Conservation (phyloP, 108 stramenopile genomes). For the Stephanodiscus minutulus region DNA sequence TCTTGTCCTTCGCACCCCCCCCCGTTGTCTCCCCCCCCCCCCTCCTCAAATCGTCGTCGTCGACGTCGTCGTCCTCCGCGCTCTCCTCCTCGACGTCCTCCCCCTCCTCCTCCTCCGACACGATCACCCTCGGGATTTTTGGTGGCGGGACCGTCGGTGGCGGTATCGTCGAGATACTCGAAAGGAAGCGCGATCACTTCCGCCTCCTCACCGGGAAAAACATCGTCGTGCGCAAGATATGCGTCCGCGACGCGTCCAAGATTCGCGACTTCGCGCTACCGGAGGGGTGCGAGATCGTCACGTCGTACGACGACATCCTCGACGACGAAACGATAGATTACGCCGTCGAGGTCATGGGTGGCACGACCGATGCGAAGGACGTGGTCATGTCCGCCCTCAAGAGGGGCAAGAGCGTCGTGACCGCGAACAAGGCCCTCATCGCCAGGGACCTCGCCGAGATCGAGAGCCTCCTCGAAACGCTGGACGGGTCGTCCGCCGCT, state of each 20-base stretch:
- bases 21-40: not conserved
- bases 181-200: slow-evolving; percentile 66
- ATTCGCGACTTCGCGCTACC: slow-evolving; percentile 83
- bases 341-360: slow-evolving; percentile 96
- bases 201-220: slow-evolving; percentile 69
- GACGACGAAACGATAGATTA: slow-evolving; percentile 86
- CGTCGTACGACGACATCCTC: slow-evolving; percentile 82
- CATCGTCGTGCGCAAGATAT: slow-evolving; percentile 68
- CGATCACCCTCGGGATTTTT: slow-evolving; percentile 81
- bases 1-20: not conserved
- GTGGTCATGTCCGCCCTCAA: slow-evolving; percentile 76
- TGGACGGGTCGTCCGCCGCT: slow-evolving; percentile 34
- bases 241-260: slow-evolving; percentile 78
- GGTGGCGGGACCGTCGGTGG: slow-evolving; percentile 96
- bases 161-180: slow-evolving; percentile 93
- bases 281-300: slow-evolving; percentile 69
- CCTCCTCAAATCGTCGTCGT: slow-evolving; percentile 10
- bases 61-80: not conserved
- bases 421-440: slow-evolving; percentile 97
- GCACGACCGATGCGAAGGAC: slow-evolving; percentile 89
- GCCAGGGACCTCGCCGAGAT: slow-evolving; percentile 89
- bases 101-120: slow-evolving; percentile 29
- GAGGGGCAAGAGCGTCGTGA: slow-evolving; percentile 90
- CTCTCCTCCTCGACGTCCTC: too few species aligned
- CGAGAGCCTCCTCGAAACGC: slow-evolving; percentile 61